These are phyloP conservation scores for Colletotrichum karsti DNA, from an alignment of 2,329 filamentous ascomycete genomes.

Conservation along the genomic window DNA sequence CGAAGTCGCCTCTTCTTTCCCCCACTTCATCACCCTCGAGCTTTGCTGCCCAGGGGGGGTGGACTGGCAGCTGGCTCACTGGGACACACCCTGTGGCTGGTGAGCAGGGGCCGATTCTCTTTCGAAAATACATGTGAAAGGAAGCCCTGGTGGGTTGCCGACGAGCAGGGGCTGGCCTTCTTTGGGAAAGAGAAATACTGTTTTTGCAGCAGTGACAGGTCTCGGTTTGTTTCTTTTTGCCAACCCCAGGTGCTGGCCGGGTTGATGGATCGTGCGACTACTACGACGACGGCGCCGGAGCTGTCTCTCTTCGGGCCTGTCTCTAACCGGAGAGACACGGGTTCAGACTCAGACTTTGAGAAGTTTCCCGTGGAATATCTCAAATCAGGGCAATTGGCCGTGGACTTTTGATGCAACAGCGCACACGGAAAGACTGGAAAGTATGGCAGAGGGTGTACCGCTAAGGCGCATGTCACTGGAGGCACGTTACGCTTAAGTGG, in stretches of 20 bases:
- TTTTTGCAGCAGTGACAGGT: slow-evolving; percentile 21
- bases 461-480: not conserved
- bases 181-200: slow-evolving; percentile 18
- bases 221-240: slow-evolving; percentile 16
- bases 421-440: not conserved
- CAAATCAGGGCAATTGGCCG: slow-evolving; percentile 19
- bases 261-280: not conserved
- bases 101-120: not conserved
- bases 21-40: not conserved
- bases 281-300: not conserved
- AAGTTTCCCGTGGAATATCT: not conserved
- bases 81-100: slow-evolving; percentile 11
- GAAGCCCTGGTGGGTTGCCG: slow-evolving; percentile 15
- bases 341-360: slow-evolving; percentile 15
- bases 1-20: slow-evolving; percentile 4
- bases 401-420: slow-evolving; percentile 11
- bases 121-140: slow-evolving; percentile 23
- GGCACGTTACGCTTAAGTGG: not conserved
- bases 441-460: not conserved
- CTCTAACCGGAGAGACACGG: slow-evolving; percentile 22
- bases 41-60: not conserved
- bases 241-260: not conserved
- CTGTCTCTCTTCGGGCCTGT: slow-evolving; percentile 22
- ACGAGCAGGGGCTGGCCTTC: slow-evolving; percentile 14
- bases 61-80: slow-evolving; percentile 9